These are phyloP conservation scores for Cyclotella sp. DNA, from an alignment of 108 stramenopile species.

Conservation along the genomic window DNA sequence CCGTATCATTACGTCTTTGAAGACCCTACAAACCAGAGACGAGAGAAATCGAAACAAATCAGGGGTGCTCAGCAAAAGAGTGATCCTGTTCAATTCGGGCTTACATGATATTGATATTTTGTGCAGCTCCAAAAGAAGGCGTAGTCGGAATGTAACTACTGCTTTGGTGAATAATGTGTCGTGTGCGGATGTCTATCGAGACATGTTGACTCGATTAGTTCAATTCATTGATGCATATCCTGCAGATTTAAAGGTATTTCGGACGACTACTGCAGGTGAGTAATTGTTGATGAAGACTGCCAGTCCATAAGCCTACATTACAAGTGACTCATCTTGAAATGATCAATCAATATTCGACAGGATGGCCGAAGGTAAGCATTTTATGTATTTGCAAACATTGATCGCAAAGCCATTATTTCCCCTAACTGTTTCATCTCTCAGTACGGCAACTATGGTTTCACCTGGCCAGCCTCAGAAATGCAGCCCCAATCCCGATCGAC, in stretches of 20 bases:
- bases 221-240: conserved; percentile 43
- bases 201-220: conserved; percentile 46
- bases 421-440: conserved; percentile 11
- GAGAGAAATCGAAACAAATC: conserved; percentile 1
- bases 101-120: conserved; percentile 78
- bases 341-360: neutral
- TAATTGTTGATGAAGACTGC: conserved; percentile 1
- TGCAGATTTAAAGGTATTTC: conserved; percentile 66
- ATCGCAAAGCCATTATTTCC: no score
- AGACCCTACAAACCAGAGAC: conserved; percentile 20
- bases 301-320: no score
- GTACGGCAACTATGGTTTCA: conserved; percentile 80
- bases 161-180: conserved; percentile 26
- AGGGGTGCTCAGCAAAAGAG: conserved; percentile 15
- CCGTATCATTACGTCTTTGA: conserved; percentile 25
- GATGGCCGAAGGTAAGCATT: conserved; percentile 44
- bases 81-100: conserved; percentile 77
- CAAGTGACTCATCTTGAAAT: neutral
- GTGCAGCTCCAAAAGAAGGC: conserved; percentile 49
- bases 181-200: conserved; percentile 59
- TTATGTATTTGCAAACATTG: neutral
- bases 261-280: conserved; percentile 80
- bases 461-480: conserved; percentile 55
- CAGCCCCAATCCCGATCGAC: conserved; percentile 69
- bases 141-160: conserved; percentile 44